Evolutionary conservation across 2,329 filamentous ascomycete species (phyloP).

Genomic region (Phaeosphaeriaceae sp.): DNA sequence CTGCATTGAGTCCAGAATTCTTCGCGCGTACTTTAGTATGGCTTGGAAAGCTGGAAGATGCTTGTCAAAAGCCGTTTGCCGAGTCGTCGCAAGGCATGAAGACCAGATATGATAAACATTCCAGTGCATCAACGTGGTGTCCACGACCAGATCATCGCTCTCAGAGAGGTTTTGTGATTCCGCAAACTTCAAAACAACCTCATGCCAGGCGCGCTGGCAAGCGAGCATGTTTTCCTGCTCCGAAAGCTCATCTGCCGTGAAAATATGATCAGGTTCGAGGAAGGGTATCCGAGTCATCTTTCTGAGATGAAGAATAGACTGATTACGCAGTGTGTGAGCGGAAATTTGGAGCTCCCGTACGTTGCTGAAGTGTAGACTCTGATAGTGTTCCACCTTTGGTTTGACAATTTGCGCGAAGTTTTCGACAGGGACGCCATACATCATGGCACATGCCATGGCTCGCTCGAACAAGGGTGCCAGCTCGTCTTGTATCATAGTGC

Average conservation of each 20-base stretch:
- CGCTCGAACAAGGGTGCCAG: constrained; percentile 32
- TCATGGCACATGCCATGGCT: constrained; percentile 22
- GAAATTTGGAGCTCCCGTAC: constrained; percentile 25
- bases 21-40: constrained; percentile 21
- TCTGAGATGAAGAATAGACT: constrained; percentile 18
- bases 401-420: constrained; percentile 11
- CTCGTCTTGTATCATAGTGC: constrained; percentile 19
- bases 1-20: constrained; percentile 24
- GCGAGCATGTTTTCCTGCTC: constrained; percentile 16
- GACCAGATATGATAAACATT: constrained; percentile 17
- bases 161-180: constrained; percentile 6
- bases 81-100: constrained; percentile 16
- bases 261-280: background rate
- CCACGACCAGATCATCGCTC: constrained; percentile 20
- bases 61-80: constrained; percentile 20
- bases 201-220: constrained; percentile 26
- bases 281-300: constrained; percentile 8
- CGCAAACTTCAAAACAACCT: constrained; percentile 10
- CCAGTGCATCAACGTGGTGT: constrained; percentile 22
- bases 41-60: constrained; percentile 25
- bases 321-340: constrained; percentile 29
- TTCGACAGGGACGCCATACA: constrained; percentile 26
- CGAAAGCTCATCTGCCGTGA: constrained; percentile 10
- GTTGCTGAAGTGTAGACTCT: constrained; percentile 9
- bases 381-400: constrained; percentile 4